A percentile compares a stretch with the other conserved stretches of the same genome.
These are phyloP conservation scores for Steccherinum ochraceum DNA, from an alignment of 768 basidiomycete genomes.

Conservation along the genomic window DNA sequence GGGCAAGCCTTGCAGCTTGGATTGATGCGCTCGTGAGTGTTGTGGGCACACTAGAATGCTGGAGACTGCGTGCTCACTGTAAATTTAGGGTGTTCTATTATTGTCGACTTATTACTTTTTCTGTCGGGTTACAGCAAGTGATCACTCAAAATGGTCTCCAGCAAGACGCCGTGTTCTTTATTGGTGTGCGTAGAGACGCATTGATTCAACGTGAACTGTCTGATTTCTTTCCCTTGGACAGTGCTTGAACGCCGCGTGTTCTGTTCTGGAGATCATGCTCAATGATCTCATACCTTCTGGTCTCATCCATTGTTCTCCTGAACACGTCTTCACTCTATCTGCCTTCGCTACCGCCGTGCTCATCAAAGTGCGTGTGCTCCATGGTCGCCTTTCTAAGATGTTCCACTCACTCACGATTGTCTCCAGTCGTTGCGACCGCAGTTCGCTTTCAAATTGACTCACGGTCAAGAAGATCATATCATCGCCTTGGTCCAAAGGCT, in stretches of 20 bases:
- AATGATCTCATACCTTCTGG: slow-evolving; percentile 46
- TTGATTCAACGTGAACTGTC: too few species aligned
- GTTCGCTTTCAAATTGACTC: background rate
- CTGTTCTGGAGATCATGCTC: slow-evolving; percentile 45
- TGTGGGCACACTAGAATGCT: background rate
- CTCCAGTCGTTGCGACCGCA: background rate
- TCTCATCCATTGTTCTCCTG: slow-evolving; percentile 48
- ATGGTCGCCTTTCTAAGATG: too few species aligned
- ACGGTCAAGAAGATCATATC: background rate
- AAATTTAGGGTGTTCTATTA: slow-evolving; percentile 5
- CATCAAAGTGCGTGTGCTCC: slow-evolving; percentile 46
- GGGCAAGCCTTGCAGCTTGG: background rate
- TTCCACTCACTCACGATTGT: too few species aligned
- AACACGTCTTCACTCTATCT: slow-evolving; percentile 26
- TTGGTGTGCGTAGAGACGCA: slow-evolving; percentile 4
- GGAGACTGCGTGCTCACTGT: background rate
- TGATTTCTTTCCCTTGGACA: slow-evolving; percentile 20
- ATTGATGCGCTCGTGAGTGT: slow-evolving; percentile 9
- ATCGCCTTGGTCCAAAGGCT: background rate
- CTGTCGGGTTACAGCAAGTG: slow-evolving; percentile 44
- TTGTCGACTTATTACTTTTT: slow-evolving; percentile 44
- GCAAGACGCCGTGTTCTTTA: slow-evolving; percentile 14
- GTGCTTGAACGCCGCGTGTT: slow-evolving; percentile 44
- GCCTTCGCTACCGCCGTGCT: slow-evolving; percentile 56
- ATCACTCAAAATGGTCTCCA: slow-evolving; percentile 33